phyloP scores from a whole-genome alignment of 1,284 basidiomycete species.

The Ustilago tritici region DNA sequence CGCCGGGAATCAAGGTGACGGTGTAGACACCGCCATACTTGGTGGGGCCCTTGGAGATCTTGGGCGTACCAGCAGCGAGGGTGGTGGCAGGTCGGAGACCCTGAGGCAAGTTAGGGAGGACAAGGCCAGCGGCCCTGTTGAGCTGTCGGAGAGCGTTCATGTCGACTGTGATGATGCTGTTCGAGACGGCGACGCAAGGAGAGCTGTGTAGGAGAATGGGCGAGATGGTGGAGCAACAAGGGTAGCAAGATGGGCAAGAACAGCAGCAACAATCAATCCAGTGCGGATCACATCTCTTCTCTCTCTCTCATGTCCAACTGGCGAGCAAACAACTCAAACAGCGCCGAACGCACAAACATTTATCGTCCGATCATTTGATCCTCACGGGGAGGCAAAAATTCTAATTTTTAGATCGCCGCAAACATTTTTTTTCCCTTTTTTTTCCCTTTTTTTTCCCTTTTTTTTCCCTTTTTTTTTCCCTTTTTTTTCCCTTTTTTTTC shows the following conservation, averaged over 20 bases:
- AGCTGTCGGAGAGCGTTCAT: conserved; percentile 57
- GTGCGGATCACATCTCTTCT: not conserved
- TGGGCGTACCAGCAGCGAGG: conserved; percentile 82
- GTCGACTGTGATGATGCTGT: conserved; percentile 29
- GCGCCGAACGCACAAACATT: conserved; percentile 4
- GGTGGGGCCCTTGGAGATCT: conserved; percentile 81
- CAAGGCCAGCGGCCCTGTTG: conserved; percentile 50
- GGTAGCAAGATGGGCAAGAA: not conserved
- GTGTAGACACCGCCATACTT: conserved; percentile 88
- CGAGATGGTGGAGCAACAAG: conserved; percentile 18
- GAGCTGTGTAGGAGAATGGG: conserved; percentile 27
- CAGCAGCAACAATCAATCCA: not conserved
- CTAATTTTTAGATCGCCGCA: no score
- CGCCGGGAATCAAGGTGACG: conserved; percentile 69
- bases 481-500: not conserved
- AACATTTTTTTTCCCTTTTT: no score
- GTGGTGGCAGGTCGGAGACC: conserved; percentile 75
- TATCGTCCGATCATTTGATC: no score
- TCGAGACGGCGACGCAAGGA: conserved; percentile 8
- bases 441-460: no score
- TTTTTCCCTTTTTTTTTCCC: not conserved
- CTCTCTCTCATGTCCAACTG: not conserved
- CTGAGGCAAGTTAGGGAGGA: conserved; percentile 52
- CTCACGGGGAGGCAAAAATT: not conserved
- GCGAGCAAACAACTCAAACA: not conserved